Conservation (phyloP, 768 basidiomycete species). For the Trametes cingulata region DNA sequence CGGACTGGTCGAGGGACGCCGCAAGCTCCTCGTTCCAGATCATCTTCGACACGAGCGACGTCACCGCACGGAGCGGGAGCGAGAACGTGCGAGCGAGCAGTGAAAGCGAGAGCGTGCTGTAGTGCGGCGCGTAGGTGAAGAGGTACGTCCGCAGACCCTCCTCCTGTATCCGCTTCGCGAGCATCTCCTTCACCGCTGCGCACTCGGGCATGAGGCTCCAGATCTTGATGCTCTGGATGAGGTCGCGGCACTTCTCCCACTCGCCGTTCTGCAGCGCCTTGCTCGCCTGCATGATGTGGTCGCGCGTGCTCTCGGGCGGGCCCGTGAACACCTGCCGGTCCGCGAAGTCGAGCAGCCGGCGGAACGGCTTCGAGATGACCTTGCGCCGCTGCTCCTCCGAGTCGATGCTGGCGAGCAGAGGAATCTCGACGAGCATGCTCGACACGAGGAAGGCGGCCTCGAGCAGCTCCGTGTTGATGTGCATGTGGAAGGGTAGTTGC, state of each 20-base stretch:
- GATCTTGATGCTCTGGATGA: constrained; percentile 95
- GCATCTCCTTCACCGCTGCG: constrained; percentile 87
- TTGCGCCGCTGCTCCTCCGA: constrained; percentile 93
- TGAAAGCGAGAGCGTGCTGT: constrained; percentile 85
- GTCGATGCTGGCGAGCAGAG: constrained; percentile 90
- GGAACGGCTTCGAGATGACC: constrained; percentile 94
- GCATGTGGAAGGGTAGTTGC: constrained; percentile 98
- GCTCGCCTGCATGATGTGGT: constrained; percentile 99
- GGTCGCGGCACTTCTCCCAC: constrained; percentile 93
- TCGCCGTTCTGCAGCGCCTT: constrained; percentile 96
- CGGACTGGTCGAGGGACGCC: constrained; percentile 90
- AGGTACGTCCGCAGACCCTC: constrained; percentile 96
- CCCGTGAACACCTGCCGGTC: constrained; percentile 98
- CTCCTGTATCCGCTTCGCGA: constrained; percentile 97
- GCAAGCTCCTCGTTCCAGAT: constrained; percentile 96
- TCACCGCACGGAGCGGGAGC: constrained; percentile 76
- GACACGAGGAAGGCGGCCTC: constrained; percentile 98
- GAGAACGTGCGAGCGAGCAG: constrained; percentile 88
- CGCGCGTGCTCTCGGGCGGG: constrained; percentile 96
- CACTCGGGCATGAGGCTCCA: constrained; percentile 97
- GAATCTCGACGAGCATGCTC: constrained; percentile 98
- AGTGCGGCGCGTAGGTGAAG: constrained; percentile 96
- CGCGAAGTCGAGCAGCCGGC: constrained; percentile 91
- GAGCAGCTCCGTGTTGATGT: constrained; percentile 96
- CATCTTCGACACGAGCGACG: constrained; percentile 95